Evolutionary conservation across 2,329 filamentous ascomycete genomes (phyloP).

Genomic region (Phaeophleospora eucalypticola): DNA sequence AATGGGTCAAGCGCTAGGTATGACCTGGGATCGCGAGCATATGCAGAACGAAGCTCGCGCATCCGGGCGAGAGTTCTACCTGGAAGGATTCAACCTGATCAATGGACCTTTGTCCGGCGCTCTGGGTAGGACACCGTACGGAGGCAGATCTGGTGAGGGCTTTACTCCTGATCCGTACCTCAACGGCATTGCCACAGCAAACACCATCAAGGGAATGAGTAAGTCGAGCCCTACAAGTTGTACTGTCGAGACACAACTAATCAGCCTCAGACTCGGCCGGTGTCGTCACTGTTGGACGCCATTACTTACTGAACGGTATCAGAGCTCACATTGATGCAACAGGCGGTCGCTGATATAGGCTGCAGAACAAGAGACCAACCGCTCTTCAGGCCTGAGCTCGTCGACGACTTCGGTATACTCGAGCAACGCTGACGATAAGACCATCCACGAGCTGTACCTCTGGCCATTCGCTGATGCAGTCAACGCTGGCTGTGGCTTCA

Average conservation of each 20-base stretch:
- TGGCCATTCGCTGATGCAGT: constrained; percentile 50
- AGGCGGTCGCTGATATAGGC: background rate
- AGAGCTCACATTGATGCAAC: background rate
- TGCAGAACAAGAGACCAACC: constrained; percentile 54
- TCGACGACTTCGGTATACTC: constrained; percentile 33
- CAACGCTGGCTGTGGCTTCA: constrained; percentile 46
- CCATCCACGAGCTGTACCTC: constrained; percentile 43
- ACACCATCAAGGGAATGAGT: constrained; percentile 69
- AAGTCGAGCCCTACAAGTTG: background rate
- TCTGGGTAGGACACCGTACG: constrained; percentile 14
- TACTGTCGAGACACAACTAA: background rate
- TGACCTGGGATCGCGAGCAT: constrained; percentile 23
- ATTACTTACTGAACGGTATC: constrained; percentile 60
- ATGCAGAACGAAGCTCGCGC: constrained; percentile 19
- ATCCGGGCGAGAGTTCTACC: constrained; percentile 20
- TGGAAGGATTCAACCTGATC: constrained; percentile 20
- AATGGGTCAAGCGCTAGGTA: constrained; percentile 22
- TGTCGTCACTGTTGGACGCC: constrained; percentile 78
- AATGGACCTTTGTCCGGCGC: constrained; percentile 19
- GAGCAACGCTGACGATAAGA: constrained; percentile 60
- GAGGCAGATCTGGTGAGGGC: constrained; percentile 44
- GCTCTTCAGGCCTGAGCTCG: constrained; percentile 43
- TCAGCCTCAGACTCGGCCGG: constrained; percentile 31
- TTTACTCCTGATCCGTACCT: constrained; percentile 66
- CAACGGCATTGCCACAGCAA: constrained; percentile 63